phyloP scores from a whole-genome alignment of 1,139 yeast species.

The Protomyces macrosporus region DNA sequence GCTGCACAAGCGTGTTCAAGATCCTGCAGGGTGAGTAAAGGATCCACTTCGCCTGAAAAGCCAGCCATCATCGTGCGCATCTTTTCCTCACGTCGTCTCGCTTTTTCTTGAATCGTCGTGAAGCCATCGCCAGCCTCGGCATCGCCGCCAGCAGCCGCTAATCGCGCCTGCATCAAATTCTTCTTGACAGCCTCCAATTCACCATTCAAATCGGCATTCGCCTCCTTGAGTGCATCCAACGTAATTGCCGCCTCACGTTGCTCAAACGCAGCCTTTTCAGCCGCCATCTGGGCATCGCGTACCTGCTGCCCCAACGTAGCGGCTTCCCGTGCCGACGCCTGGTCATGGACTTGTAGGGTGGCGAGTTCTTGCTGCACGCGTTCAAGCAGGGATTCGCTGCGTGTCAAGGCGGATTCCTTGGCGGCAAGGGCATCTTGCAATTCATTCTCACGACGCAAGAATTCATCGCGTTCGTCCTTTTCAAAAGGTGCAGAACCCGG shows the following conservation, averaged over 20 bases:
- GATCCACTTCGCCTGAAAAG: neutral
- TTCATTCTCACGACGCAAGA: constrained; percentile 38
- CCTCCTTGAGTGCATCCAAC: constrained; percentile 35
- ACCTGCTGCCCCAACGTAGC: constrained; percentile 26
- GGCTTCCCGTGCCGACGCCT: constrained; percentile 34
- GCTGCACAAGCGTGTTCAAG: neutral
- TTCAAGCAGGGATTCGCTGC: constrained; percentile 31
- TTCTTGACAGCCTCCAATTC: constrained; percentile 34
- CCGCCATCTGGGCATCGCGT: constrained; percentile 32
- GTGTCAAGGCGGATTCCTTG: constrained; percentile 36
- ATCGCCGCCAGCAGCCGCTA: constrained; percentile 15
- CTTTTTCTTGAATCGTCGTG: constrained; percentile 29
- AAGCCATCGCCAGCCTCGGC: neutral
- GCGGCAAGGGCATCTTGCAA: constrained; percentile 40
- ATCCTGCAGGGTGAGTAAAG: constrained; percentile 12
- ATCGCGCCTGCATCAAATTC: constrained; percentile 30
- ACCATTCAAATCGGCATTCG: constrained; percentile 34
- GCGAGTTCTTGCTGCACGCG: constrained; percentile 28
- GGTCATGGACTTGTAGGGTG: constrained; percentile 31
- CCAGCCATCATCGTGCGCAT: constrained; percentile 29
- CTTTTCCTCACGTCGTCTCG: constrained; percentile 34
- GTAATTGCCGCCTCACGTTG: constrained; percentile 37
- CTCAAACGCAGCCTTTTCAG: constrained; percentile 37
- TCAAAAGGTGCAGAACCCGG: constrained; percentile 14
- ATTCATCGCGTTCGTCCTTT: constrained; percentile 35